Evolutionary conservation across 768 basidiomycete genomes (phyloP), one percentile per base, ranked within the genome.

Genomic region (Phlegmacium glaucopus): DNA sequence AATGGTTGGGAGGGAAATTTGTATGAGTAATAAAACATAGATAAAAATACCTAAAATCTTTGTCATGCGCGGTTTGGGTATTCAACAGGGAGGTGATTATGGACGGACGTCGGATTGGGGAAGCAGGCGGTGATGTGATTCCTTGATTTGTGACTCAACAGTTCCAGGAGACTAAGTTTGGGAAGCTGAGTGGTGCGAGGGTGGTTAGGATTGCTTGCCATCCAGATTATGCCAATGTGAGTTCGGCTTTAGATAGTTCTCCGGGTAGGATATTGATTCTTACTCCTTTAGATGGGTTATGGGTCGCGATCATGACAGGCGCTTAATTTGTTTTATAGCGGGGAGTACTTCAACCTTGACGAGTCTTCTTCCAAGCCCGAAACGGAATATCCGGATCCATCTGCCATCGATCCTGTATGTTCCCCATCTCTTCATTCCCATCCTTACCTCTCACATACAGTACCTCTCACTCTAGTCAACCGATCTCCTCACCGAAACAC

Each of bases 161-260:
- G 73, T 99, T 90, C 75, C 93, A 96, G 71, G 96, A 99, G 66
- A 86, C 79, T 55, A 87, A 88, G 62, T 99, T 99, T 67, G 95
- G 91, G 6, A 74, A 80, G 67, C 70, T 99, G 53, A 93, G 90
- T 34, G 96, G 96, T 0, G 95, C 89, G 6, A 73, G 96, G 39
- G 71, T 99, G 17, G 94, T 99, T 12, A 75, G 96, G 48, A 85
- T 99, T 43, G 95, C 96, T 26, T 92, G 90, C 26, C 94, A 96
- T 69, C 96, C 96, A 0, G 94, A 98, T 63, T 95, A 95, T 61
- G 82, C 89, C 32, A 87, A 82, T 57, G 93, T 94, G 54, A 61
- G 86, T 74, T 37, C 39, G 15, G 25, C 9, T 28, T 12, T 26
- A 16, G 45, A 35, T n/a, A 15, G 32, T 22, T 41, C 32, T 30